phyloP scores from a whole-genome alignment of 2,329 filamentous ascomycete genomes.

The Fusarium mundagurra region DNA sequence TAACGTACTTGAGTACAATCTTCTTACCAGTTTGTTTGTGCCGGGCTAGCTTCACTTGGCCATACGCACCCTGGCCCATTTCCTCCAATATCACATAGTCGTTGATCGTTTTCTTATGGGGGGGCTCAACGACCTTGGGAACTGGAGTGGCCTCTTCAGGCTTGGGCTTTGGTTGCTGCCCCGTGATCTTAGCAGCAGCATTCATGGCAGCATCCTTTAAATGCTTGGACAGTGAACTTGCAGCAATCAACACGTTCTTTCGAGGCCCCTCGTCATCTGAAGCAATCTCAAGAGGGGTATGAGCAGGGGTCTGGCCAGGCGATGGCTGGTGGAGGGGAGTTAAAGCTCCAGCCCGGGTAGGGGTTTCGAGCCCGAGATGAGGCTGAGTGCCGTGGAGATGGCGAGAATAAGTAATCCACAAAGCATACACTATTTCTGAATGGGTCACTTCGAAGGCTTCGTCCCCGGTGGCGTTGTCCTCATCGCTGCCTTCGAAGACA shows the following conservation, averaged over 20 bases:
- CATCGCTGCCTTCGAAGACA: constrained; percentile 69
- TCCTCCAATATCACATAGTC: constrained; percentile 95
- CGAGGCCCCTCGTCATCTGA: constrained; percentile 61
- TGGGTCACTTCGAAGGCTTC: constrained; percentile 60
- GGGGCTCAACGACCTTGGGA: constrained; percentile 50
- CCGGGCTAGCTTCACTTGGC: constrained; percentile 93
- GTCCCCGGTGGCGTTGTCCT: constrained; percentile 57
- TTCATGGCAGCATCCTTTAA: constrained; percentile 66
- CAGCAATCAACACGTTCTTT: constrained; percentile 52
- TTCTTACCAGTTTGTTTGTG: constrained; percentile 84
- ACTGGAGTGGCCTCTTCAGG: constrained; percentile 47
- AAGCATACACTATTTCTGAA: constrained; percentile 87
- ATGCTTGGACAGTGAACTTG: constrained; percentile 63
- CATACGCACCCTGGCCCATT: constrained; percentile 98
- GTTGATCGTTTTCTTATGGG: constrained; percentile 82
- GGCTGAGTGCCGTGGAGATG: constrained; percentile 83
- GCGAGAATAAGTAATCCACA: constrained; percentile 97
- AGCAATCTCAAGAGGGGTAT: constrained; percentile 65
- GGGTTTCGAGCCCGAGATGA: constrained; percentile 67
- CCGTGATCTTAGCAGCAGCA: constrained; percentile 64
- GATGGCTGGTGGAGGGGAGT: constrained; percentile 83
- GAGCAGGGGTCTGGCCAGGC: constrained; percentile 73
- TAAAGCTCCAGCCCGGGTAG: constrained; percentile 68
- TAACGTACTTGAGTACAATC: constrained; percentile 97
- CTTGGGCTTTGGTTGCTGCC: constrained; percentile 49